Evolutionary conservation across 129 eudicot genomes (phyloP).

Genomic region (Oenanthe sinensis): DNA sequence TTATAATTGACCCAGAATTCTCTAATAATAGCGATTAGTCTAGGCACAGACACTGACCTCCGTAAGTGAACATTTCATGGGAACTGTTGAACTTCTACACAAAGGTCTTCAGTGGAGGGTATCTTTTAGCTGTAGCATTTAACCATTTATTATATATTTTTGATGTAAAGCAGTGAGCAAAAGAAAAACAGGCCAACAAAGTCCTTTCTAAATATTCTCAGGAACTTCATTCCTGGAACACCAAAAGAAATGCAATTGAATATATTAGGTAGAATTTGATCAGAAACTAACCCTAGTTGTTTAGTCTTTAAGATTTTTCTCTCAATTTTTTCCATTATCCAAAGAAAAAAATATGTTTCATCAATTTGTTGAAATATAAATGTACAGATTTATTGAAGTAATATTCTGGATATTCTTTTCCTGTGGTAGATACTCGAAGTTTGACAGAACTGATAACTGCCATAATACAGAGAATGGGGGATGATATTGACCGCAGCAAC

Average conservation of each 20-base stretch:
- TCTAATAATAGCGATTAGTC: not conserved
- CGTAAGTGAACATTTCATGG: not conserved
- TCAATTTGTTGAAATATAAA: not conserved
- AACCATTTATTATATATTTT: not conserved
- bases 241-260: not conserved
- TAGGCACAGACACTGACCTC: not conserved
- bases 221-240: not conserved
- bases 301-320: not conserved
- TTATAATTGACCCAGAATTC: not conserved
- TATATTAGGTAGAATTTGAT: not conserved
- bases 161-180: not conserved
- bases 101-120: not conserved
- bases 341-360: not conserved
- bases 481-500: constrained; percentile 71
- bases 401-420: not conserved
- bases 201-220: not conserved
- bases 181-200: not conserved
- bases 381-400: not conserved
- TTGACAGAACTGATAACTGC: constrained; percentile 79
- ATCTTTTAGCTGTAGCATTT: not conserved
- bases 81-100: not conserved
- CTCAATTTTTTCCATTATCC: not conserved
- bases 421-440: constrained; percentile 59
- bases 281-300: not conserved
- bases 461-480: constrained; percentile 81